Conservation (phyloP, 2,329 filamentous ascomycete genomes). For the Penicillium oxalicum region DNA sequence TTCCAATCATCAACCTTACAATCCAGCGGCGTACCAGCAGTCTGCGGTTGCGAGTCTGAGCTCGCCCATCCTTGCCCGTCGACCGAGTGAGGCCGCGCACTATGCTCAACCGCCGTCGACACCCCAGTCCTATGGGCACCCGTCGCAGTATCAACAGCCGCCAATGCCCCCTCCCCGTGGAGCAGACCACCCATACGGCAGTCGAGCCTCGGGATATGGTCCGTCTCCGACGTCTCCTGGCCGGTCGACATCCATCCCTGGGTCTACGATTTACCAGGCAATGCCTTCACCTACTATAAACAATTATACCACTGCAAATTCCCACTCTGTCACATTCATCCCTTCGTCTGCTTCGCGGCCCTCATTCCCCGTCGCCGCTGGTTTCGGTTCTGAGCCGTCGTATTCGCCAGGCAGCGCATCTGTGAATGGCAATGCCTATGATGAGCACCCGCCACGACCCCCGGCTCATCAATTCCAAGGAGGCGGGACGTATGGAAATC, state of each 20-base stretch:
- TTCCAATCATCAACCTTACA: constrained; percentile 42
- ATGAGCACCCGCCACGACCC: constrained; percentile 32
- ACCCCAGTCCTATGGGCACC: constrained; percentile 28
- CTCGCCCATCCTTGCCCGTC: constrained; percentile 31
- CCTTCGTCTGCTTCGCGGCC: constrained; percentile 17
- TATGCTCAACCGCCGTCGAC: constrained; percentile 28
- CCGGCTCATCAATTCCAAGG: constrained; percentile 26
- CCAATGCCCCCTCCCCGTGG: constrained; percentile 37
- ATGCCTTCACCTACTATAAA: constrained; percentile 17
- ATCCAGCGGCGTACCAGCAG: constrained; percentile 46
- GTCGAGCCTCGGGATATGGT: constrained; percentile 29
- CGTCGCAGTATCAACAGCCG: constrained; percentile 24
- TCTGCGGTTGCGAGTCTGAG: constrained; percentile 25
- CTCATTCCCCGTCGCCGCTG: constrained; percentile 20
- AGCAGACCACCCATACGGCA: constrained; percentile 34
- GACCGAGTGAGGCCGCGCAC: constrained; percentile 22
- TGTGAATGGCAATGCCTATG: constrained; percentile 12
- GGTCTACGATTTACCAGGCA: constrained; percentile 26
- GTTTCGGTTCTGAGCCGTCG: constrained; percentile 20
- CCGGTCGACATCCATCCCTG: constrained; percentile 20
- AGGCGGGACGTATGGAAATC: constrained; percentile 24
- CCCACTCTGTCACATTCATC: constrained; percentile 14
- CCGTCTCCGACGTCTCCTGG: constrained; percentile 21
- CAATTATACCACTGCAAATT: constrained; percentile 21
- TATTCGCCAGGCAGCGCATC: constrained; percentile 21